Percentiles rank a stretch among this genome's conserved stretches.
phyloP scores from a whole-genome alignment of 2,329 filamentous ascomycete genomes.

The Hymenoscyphus infarciens region DNA sequence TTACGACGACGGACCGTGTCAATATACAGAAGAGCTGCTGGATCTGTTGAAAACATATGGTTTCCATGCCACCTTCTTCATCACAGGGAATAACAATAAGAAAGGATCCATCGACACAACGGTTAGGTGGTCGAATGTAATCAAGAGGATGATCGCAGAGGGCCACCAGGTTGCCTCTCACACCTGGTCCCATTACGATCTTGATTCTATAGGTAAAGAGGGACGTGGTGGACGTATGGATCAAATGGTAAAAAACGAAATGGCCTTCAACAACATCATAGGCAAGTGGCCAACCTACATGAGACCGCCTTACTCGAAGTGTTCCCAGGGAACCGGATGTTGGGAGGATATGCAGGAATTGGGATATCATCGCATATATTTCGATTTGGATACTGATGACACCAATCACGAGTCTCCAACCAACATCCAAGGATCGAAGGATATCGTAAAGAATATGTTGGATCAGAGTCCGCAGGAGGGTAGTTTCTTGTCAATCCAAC shows the following conservation, averaged over 20 bases:
- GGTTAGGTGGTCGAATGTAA: constrained; percentile 44
- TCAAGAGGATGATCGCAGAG: constrained; percentile 34
- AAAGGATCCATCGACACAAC: constrained; percentile 34
- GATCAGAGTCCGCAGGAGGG: constrained; percentile 24
- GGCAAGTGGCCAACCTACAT: constrained; percentile 52
- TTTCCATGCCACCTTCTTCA: constrained; percentile 66
- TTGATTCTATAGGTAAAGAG: background rate
- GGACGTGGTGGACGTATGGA: constrained; percentile 37
- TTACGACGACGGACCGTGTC: constrained; percentile 61
- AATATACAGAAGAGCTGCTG: constrained; percentile 56
- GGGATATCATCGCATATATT: constrained; percentile 46
- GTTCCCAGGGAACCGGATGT: constrained; percentile 37
- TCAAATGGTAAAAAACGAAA: constrained; percentile 50
- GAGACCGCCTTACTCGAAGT: constrained; percentile 39
- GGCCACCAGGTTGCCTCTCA: constrained; percentile 58
- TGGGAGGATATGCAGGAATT: constrained; percentile 35
- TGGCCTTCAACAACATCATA: constrained; percentile 51
- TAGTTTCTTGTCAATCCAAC: constrained; percentile 42
- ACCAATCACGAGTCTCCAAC: constrained; percentile 42
- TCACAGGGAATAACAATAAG: constrained; percentile 54
- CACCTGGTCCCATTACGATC: constrained; percentile 47
- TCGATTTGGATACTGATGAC: constrained; percentile 48
- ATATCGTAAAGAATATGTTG: constrained; percentile 40
- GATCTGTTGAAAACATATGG: constrained; percentile 55
- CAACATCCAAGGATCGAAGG: constrained; percentile 44